Base-by-base conservation (phyloP, 2,329 filamentous ascomycete species). In the Diaporthe vaccinii region DNA sequence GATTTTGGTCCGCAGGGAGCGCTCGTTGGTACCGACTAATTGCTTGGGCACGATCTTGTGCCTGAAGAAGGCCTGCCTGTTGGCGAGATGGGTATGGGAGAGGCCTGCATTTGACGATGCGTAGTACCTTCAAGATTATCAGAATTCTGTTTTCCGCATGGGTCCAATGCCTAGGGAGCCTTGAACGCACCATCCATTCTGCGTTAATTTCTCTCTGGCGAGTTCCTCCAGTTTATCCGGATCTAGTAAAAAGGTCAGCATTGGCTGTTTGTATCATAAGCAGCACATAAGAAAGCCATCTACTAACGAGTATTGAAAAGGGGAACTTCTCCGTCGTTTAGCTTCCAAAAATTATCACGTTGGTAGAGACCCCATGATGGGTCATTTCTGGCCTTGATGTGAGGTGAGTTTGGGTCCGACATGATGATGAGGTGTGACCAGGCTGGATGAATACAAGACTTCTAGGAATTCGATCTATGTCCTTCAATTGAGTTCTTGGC, bases 11-110 rank as follows among this genome's bases (percentile, higher is more conserved):
- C 83, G 82, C 1, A 89, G 91, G 78, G 92, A 90, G 51, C 90
- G 88, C 44, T 82, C 82, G 79, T 90, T 91, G 10, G 89, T 92
- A 81, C 93, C 90, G 57, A 92, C 86, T 1, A 93, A 87, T 84
- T 89, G 90, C 59, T 88, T 87, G 0, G 91, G 90, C 62, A 93
- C 86, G 78, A 93, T 90, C 59, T 89, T 87, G 83, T 92, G 90
- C 1, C 90, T 86, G 82, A 89, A 91, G 84, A 93, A 93, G 70
- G 91, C 89, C 81, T 91, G 88, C 6, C 91, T 87, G 81, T 93
- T 93, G 31, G 88, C 89, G n/a, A 86, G 83, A 76, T 87, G 86
- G 4, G 85, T 87, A 78, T 84, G 85, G 0, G 87, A 90, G 75
- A 87, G 85, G 22, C 89, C 88, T 3, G 89, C 89, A 78, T 91